Base-by-base conservation (phyloP, 208 protist species). In the Leishmania turanica region DNA sequence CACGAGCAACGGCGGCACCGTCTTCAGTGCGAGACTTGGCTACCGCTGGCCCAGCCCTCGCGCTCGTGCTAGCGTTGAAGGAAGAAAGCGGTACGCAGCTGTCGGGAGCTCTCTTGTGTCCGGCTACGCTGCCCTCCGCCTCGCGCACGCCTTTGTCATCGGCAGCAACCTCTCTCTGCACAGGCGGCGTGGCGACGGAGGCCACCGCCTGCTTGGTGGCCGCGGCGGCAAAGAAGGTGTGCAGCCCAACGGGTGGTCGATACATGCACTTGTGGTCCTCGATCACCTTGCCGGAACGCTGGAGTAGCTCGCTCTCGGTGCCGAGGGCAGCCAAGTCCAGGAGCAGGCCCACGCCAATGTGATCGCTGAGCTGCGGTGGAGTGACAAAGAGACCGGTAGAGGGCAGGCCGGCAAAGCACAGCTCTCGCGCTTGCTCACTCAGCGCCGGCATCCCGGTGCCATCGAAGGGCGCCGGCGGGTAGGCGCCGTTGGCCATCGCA, bases 311-410 rank as follows among this genome's bases (percentile, higher is more conserved):
- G 21, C 51, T 53, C 2, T 53, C 17, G 27, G 31, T 64, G 13
- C 76, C 74, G 27, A 79, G 49, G 31, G 71, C 71, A 24, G 34
- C 49, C 31, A 86, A 76, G 31, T 87, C 47, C 54, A 95, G 87
- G 42, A 85, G 81, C 60, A 94, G 77, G 70, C 89, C 89, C 1
- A 98, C 92, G 9, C 92, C 94, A 74, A 95, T 91, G 85, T 98
- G 96, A 81, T 98, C 96, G 82, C 94, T 97, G 78, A 96, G 91
- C 82, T 98, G 92, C 19, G 96, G 96, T 7, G 95, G 92, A 0
- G 96, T 97, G 65, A 97, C 88, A 74, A 97, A 93, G 7, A 98
- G 77, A 0, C 96, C 96, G 0, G 95, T 97, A 17, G 92, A 90
- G 27, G 92, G 93, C 19, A 95, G 87, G 0, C 90, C 93, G 42